Evolutionary conservation across 257 asterid genomes (phyloP).

Genomic region (Asclepias syriaca): DNA sequence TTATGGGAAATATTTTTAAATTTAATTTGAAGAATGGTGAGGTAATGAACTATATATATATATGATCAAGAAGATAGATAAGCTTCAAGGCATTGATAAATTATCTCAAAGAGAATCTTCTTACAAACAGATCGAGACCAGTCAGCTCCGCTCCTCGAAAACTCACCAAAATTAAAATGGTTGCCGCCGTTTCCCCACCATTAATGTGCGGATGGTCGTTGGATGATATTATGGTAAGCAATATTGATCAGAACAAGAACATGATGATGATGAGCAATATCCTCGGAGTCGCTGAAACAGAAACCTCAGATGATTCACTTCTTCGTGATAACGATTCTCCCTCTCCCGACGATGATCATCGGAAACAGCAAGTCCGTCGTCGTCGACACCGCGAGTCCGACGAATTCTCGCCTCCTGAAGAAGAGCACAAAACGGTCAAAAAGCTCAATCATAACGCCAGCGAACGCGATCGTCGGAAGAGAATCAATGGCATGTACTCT

Average conservation of each 20-base stretch:
- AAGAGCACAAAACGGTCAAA: constrained; percentile 24
- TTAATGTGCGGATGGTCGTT: constrained; percentile 3
- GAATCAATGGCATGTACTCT: constrained; percentile 48
- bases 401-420: background rate
- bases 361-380: background rate
- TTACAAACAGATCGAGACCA: background rate
- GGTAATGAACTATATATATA: background rate
- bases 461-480: constrained; percentile 73
- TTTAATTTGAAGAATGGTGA: too few species aligned
- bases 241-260: background rate
- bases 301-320: constrained; percentile 13
- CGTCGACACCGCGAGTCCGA: background rate
- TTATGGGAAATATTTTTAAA: too few species aligned
- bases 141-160: background rate
- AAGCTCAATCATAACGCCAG: constrained; percentile 73
- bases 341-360: background rate
- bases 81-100: too few species aligned
- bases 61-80: too few species aligned
- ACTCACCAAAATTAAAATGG: background rate
- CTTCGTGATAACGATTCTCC: background rate
- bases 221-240: background rate
- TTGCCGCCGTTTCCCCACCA: background rate
- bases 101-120: background rate
- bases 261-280: background rate
- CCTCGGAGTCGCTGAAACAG: constrained; percentile 7